Evolutionary conservation across 2,329 filamentous ascomycete genomes (phyloP).

Genomic region (Lanzia echinophila): DNA sequence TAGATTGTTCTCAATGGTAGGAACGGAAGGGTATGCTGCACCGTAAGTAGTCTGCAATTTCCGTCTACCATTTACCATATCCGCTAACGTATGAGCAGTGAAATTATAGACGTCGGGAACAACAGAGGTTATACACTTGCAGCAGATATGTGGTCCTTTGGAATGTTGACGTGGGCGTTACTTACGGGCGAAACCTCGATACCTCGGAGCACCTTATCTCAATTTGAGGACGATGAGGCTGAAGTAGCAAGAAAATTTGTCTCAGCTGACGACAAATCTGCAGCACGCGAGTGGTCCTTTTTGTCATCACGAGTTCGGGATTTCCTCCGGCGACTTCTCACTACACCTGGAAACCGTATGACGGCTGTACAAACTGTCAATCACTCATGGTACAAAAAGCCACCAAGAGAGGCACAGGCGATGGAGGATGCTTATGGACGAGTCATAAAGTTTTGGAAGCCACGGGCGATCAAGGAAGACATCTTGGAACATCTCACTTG

Average conservation of each 20-base stretch:
- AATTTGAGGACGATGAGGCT: conserved; percentile 21
- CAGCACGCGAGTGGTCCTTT: conserved; percentile 12
- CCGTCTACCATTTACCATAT: neutral
- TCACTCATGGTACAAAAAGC: conserved; percentile 34
- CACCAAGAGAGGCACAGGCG: conserved; percentile 17
- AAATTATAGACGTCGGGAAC: conserved; percentile 11
- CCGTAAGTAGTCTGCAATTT: conserved; percentile 21
- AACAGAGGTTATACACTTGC: conserved; percentile 25
- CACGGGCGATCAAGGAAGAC: conserved; percentile 15
- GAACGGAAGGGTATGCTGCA: conserved; percentile 27
- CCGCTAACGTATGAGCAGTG: conserved; percentile 11
- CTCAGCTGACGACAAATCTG: conserved; percentile 6
- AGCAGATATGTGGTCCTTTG: conserved; percentile 30
- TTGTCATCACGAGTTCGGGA: conserved; percentile 17
- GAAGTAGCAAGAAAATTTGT: conserved; percentile 15
- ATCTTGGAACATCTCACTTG: conserved; percentile 19
- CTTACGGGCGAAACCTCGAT: conserved; percentile 22
- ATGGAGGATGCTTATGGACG: conserved; percentile 22
- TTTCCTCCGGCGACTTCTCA: conserved; percentile 33
- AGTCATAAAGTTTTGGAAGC: conserved; percentile 24
- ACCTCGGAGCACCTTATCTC: conserved; percentile 14
- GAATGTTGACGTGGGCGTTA: conserved; percentile 23
- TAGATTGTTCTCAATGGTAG: conserved; percentile 25
- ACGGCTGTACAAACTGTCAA: conserved; percentile 30
- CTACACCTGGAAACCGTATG: conserved; percentile 28